phyloP scores from a whole-genome alignment of 2,329 filamentous ascomycete genomes.

The Chaetomium olivaceum region DNA sequence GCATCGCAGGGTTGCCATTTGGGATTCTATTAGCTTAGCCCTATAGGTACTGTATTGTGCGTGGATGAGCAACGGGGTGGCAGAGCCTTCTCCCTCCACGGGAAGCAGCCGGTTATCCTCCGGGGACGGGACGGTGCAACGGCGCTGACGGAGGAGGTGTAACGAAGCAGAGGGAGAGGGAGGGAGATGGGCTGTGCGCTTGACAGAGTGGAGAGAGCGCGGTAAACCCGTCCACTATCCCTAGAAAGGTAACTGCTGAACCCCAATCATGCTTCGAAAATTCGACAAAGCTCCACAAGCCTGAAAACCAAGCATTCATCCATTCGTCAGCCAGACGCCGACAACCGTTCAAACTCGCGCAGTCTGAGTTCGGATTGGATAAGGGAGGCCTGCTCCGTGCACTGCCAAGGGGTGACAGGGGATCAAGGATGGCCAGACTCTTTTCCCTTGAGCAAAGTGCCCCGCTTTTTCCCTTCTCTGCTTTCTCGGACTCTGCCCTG shows the following conservation, averaged over 20 bases:
- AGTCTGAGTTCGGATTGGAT: neutral
- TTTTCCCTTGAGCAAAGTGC: neutral
- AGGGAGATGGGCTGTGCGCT: constrained; percentile 13
- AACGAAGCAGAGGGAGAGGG: neutral
- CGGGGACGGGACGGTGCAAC: neutral
- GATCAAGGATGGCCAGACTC: neutral
- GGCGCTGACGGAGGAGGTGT: neutral
- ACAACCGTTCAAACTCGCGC: constrained; percentile 10
- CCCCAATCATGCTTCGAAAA: neutral
- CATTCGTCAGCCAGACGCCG: constrained; percentile 4
- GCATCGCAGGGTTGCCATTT: neutral
- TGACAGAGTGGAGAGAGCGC: neutral
- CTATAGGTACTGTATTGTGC: neutral
- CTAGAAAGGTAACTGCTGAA: neutral
- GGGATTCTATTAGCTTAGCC: neutral
- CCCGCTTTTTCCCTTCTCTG: neutral
- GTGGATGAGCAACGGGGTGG: neutral
- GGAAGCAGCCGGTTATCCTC: neutral
- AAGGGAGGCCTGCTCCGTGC: neutral
- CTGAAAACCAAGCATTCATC: neutral
- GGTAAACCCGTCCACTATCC: neutral
- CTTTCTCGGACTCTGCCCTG: neutral
- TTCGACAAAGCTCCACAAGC: neutral
- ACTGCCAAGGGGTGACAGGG: neutral
- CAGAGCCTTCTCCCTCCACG: neutral